Evolutionary conservation across 2,329 filamentous ascomycete genomes (phyloP).

Genomic region (Penicillium polonicum): DNA sequence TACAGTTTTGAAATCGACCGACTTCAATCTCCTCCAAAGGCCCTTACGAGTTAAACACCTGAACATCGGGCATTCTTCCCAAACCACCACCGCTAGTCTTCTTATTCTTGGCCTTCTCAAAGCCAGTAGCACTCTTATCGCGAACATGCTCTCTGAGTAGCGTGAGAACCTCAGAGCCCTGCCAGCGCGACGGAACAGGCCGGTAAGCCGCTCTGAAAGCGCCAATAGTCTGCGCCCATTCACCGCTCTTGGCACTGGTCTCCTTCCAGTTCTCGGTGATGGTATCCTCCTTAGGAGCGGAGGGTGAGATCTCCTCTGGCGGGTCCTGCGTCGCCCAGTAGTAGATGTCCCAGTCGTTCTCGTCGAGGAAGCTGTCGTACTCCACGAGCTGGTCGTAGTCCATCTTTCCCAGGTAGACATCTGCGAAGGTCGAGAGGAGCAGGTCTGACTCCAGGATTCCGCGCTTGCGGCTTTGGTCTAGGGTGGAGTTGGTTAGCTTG

Average conservation of each 20-base stretch:
- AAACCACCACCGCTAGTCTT: conserved; percentile 41
- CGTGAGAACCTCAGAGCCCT: conserved; percentile 72
- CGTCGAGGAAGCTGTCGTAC: conserved; percentile 91
- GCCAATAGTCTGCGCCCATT: conserved; percentile 96
- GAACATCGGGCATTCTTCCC: conserved; percentile 51
- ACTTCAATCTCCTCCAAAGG: background rate
- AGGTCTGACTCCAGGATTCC: conserved; percentile 95
- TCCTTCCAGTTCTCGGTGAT: conserved; percentile 51
- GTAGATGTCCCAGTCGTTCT: conserved; percentile 99
- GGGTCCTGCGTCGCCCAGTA: conserved; percentile 96
- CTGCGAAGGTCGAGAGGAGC: conserved; percentile 91
- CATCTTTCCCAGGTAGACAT: conserved; percentile 74
- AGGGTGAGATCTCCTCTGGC: conserved; percentile 50
- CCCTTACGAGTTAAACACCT: conserved; percentile 39
- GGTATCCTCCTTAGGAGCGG: conserved; percentile 34
- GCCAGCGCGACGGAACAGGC: conserved; percentile 84
- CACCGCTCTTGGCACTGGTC: conserved; percentile 60
- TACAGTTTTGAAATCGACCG: conserved; percentile 2
- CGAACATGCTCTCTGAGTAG: conserved; percentile 80
- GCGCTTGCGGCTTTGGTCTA: conserved; percentile 95
- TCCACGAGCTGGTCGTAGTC: conserved; percentile 68
- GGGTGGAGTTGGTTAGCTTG: conserved; percentile 10
- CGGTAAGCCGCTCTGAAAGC: conserved; percentile 92
- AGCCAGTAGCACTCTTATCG: conserved; percentile 58
- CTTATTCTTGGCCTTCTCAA: conserved; percentile 40